Evolutionary conservation across 2,329 filamentous ascomycete species (phyloP).

Genomic region (Aspergillus sp.): DNA sequence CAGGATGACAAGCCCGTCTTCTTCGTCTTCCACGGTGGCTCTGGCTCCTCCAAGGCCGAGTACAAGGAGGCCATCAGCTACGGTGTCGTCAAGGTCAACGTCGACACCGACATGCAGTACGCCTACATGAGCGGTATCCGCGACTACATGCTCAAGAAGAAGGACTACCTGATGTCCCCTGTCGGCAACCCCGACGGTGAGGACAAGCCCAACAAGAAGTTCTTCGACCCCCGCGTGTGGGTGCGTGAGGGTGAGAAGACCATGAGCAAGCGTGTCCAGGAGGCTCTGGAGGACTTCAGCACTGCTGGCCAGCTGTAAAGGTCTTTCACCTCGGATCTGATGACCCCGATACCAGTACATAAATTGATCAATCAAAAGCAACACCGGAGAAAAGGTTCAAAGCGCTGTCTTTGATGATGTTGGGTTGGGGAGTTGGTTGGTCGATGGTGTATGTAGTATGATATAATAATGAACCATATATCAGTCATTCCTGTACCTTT

Average conservation of each 20-base stretch:
- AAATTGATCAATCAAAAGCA: conserved; percentile 11
- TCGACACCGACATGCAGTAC: conserved; percentile 97
- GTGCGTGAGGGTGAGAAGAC: conserved; percentile 92
- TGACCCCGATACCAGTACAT: conserved; percentile 20
- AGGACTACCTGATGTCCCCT: conserved; percentile 83
- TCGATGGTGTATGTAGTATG: conserved; percentile 11
- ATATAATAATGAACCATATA: conserved; percentile 9
- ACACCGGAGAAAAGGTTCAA: conserved; percentile 2
- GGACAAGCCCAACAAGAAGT: conserved; percentile 99
- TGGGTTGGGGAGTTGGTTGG: conserved; percentile 4
- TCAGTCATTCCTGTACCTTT: not conserved
- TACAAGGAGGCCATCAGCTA: conserved; percentile 84
- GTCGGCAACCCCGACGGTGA: conserved; percentile 94
- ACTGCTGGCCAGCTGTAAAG: conserved; percentile 71
- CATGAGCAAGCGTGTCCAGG: conserved; percentile 77
- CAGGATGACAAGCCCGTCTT: conserved; percentile 88
- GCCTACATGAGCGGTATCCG: conserved; percentile 90
- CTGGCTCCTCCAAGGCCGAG: conserved; percentile 85
- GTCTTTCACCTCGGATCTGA: conserved; percentile 12
- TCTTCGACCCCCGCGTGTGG: conserved; percentile 88
- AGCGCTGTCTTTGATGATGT: conserved; percentile 1
- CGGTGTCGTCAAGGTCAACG: conserved; percentile 99
- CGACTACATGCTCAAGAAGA: conserved; percentile 91
- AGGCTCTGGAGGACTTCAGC: conserved; percentile 91
- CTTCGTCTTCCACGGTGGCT: conserved; percentile 99